Conservation (phyloP, 2,329 filamentous ascomycete genomes). For the Paracamarosporium sp. region DNA sequence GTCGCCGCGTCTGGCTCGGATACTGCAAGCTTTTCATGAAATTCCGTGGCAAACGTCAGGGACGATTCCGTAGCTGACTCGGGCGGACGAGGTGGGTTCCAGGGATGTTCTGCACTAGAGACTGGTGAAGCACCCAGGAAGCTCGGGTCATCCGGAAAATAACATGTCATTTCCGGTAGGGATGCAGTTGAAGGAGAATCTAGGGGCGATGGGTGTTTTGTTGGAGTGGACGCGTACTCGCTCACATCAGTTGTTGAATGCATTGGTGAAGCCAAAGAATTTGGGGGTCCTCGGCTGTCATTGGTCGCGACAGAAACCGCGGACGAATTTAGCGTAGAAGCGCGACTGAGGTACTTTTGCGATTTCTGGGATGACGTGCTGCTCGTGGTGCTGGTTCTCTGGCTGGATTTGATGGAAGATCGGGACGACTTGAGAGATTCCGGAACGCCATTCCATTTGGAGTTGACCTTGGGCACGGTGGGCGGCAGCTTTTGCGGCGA, state of each 20-base stretch:
- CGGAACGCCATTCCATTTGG: conserved; percentile 62
- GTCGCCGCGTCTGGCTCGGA: conserved; percentile 12
- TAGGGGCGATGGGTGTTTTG: conserved; percentile 9
- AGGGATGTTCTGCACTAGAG: conserved; percentile 3
- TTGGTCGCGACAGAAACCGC: conserved; percentile 30
- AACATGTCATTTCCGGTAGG: conserved; percentile 34
- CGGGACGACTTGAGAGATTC: conserved; percentile 42
- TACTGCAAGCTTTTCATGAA: neutral
- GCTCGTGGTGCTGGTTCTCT: conserved; percentile 26
- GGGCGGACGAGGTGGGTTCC: conserved; percentile 11
- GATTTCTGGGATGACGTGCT: conserved; percentile 25
- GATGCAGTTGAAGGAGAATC: conserved; percentile 29
- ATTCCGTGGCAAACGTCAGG: neutral
- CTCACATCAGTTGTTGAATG: conserved; percentile 20
- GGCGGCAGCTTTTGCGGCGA: conserved; percentile 56
- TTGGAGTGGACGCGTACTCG: conserved; percentile 11
- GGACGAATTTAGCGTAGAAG: conserved; percentile 23
- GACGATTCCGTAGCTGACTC: neutral
- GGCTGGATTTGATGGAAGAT: conserved; percentile 19
- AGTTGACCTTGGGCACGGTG: conserved; percentile 60
- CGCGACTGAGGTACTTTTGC: conserved; percentile 11
- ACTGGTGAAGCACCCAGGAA: conserved; percentile 21
- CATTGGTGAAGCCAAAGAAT: conserved; percentile 33
- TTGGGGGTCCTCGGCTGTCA: conserved; percentile 36
- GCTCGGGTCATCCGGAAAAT: conserved; percentile 31